phyloP scores from a whole-genome alignment of 78 protist genomes.

The Blattamonas nauphoetae region DNA sequence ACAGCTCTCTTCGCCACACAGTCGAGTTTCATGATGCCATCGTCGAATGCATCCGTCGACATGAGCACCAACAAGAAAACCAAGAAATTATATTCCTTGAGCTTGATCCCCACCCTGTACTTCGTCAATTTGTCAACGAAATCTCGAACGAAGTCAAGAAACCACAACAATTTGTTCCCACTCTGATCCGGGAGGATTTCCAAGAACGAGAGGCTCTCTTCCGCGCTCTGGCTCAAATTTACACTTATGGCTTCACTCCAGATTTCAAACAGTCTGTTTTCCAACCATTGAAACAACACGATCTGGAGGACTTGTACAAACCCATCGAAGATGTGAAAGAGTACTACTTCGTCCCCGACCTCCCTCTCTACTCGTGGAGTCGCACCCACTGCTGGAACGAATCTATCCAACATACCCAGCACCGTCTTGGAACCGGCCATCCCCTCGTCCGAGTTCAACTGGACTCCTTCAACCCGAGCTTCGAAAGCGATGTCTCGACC shows the following conservation, averaged over 20 bases:
- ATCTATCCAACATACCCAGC: neutral
- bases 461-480: neutral
- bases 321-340: neutral
- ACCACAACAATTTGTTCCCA: neutral
- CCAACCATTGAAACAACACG: neutral
- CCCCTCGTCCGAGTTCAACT: neutral
- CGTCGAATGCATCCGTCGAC: neutral
- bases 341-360: neutral
- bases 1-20: neutral
- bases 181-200: neutral
- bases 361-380: neutral
- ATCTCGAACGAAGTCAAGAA: neutral
- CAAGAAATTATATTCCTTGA: neutral
- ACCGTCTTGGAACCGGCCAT: neutral
- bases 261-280: neutral
- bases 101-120: neutral
- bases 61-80: neutral
- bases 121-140: neutral
- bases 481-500: neutral
- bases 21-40: neutral
- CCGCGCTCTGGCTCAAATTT: neutral
- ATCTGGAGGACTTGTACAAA: too few relatives aligned
- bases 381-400: constrained; percentile 9
- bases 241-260: neutral
- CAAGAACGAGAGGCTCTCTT: neutral